Base-by-base conservation (phyloP, 345 rosid genomes). In the Erysimum cheiranthoides region DNA sequence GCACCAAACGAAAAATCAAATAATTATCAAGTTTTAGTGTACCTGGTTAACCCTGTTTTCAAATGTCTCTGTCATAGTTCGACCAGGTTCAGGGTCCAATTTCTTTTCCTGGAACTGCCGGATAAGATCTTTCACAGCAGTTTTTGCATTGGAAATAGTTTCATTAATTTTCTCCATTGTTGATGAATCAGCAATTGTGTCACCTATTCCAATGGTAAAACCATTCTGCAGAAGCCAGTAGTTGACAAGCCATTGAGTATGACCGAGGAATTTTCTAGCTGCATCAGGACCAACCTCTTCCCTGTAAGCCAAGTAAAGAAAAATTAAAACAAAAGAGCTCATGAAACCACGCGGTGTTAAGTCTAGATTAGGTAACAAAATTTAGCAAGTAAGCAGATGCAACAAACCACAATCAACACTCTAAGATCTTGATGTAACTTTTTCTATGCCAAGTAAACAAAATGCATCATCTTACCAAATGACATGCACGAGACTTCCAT, bases 281-380 rank as follows among this genome's bases (percentile, higher is more conserved):
- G 99, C 97, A 92, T 94, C 98, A 36, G 98, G 98, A 72, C 99
- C 99, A 78, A 94, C 97, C 75, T 94, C 99, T 82, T 94, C 99
- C 98, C 99, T 94, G 81, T 14, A 70, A 27, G 71, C 31, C 68
- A 40, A 7, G 42, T 71, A 42, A 74, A 14, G 39, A 38, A 8
- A 14, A 32, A 64, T 28, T 63, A 31, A 17, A 71, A 28, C 34
- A 60, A 17, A 31, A 10, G 69, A 68, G 25, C 14, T 17, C 53
- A 67, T 6, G 43, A 67, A 59, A 40, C 38, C 28, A 56, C 14
- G 42, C 1, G 10, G 16, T 32, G 32, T 30, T 39, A 43, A 27
- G 17, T 39, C 39, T 6, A 28, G 16, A 36, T 1, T 8, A 59
- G 66, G 43, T 30, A 40, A 27, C 2, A 52, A 52, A 30, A 18